These are phyloP conservation scores for Piper betle DNA, from an alignment of 164 flowering plant genomes.

Conservation along the genomic window DNA sequence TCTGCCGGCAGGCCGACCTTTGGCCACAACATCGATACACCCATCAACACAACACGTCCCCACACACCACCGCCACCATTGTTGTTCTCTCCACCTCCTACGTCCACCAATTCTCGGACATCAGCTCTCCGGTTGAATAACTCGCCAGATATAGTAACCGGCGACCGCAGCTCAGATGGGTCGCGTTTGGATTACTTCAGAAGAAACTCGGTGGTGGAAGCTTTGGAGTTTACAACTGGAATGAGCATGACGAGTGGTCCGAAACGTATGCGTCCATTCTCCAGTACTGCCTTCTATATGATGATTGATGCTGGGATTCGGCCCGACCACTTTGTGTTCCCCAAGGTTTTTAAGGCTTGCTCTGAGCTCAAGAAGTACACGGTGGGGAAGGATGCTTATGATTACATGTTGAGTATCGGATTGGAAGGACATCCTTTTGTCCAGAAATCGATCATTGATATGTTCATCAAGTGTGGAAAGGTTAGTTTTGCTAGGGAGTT, in stretches of 20 bases:
- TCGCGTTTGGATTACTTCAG: not conserved
- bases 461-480: slow-evolving; percentile 28
- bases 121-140: slow-evolving; percentile 1
- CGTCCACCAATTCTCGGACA: slow-evolving; percentile 1
- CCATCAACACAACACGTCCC: slow-evolving; percentile 5
- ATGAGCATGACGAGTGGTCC: slow-evolving; percentile 10
- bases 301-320: slow-evolving; percentile 24
- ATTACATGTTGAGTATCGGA: slow-evolving; percentile 29
- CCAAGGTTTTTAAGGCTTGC: slow-evolving; percentile 30
- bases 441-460: slow-evolving; percentile 21
- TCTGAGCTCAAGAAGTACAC: slow-evolving; percentile 20
- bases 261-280: slow-evolving; percentile 15
- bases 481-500: slow-evolving; percentile 18
- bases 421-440: slow-evolving; percentile 28
- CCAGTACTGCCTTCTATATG: slow-evolving; percentile 19
- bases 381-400: slow-evolving; percentile 21
- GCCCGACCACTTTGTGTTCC: slow-evolving; percentile 27
- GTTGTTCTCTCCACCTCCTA: not conserved
- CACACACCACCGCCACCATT: not conserved
- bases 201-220: not conserved
- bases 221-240: slow-evolving; percentile 18
- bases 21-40: slow-evolving; percentile 2
- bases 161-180: slow-evolving; percentile 1
- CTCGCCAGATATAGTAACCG: not conserved
- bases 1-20: slow-evolving; percentile 3